Conservation (phyloP, 306 rosid genomes). For the Trifolium repens region DNA sequence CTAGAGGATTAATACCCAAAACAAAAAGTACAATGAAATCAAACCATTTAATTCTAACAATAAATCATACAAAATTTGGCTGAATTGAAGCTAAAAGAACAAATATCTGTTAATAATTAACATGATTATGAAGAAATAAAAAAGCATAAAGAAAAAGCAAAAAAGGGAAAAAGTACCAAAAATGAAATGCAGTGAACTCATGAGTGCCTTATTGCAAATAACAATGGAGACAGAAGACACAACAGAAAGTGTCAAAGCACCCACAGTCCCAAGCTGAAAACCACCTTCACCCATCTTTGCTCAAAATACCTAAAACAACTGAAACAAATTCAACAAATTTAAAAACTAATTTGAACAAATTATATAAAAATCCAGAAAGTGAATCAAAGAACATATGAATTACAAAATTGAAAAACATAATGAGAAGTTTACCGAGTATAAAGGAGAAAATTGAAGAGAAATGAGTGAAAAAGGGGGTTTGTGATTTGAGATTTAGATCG, state of each 20-base stretch:
- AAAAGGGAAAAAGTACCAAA: slow-evolving; percentile 57
- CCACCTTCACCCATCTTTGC: slow-evolving; percentile 79
- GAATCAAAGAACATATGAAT: slow-evolving; percentile 23
- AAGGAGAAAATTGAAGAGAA: slow-evolving; percentile 22
- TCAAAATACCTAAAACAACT: slow-evolving; percentile 32
- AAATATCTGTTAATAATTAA: too few species aligned
- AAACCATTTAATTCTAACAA: slow-evolving; percentile 29
- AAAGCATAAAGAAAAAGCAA: neutral
- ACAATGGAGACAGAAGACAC: slow-evolving; percentile 90
- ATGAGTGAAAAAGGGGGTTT: neutral
- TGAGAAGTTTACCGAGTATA: slow-evolving; percentile 25
- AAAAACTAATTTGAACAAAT: too few species aligned
- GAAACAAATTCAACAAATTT: slow-evolving; percentile 10
- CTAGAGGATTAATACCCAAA: too few species aligned
- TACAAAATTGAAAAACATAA: slow-evolving; percentile 3
- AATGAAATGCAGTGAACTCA: slow-evolving; percentile 77
- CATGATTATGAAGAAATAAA: neutral
- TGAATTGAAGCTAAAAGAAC: slow-evolving; percentile 11
- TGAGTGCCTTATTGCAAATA: slow-evolving; percentile 84
- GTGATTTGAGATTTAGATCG: slow-evolving; percentile 48
- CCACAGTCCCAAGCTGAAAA: slow-evolving; percentile 88
- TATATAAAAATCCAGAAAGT: neutral
- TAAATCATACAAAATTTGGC: slow-evolving; percentile 13
- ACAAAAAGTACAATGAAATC: neutral
- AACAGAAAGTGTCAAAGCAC: slow-evolving; percentile 90